Conservation (phyloP, 2,329 filamentous ascomycete genomes). For the Exophiala alcalophila region DNA sequence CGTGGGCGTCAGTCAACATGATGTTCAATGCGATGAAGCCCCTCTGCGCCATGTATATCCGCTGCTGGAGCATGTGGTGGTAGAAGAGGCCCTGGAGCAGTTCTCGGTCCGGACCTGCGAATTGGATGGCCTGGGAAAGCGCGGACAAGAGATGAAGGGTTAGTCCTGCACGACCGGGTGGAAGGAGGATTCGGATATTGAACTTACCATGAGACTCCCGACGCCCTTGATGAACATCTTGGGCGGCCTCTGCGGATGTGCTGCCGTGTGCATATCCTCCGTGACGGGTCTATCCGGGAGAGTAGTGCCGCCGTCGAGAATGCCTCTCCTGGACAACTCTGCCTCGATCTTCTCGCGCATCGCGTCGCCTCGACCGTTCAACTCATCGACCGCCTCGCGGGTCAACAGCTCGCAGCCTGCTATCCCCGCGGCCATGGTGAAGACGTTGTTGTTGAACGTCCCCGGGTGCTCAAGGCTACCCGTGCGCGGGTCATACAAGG, state of each 20-base stretch:
- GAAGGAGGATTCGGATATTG: too few species aligned
- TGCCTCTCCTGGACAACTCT: constrained; percentile 18
- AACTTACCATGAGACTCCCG: constrained; percentile 35
- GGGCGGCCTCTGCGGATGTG: constrained; percentile 21
- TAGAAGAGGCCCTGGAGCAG: constrained; percentile 32
- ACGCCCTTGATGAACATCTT: constrained; percentile 34
- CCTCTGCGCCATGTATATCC: constrained; percentile 34
- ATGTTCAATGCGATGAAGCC: constrained; percentile 36
- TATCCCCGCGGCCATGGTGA: constrained; percentile 58
- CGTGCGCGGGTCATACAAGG: constrained; percentile 51
- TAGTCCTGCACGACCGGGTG: too few species aligned
- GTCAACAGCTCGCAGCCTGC: constrained; percentile 35
- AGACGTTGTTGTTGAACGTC: constrained; percentile 66
- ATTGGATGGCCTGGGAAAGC: too few species aligned
- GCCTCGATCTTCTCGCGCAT: constrained; percentile 28
- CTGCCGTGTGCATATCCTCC: constrained; percentile 11
- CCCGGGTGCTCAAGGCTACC: constrained; percentile 55
- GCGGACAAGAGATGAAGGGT: too few species aligned
- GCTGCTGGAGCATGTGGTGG: constrained; percentile 33
- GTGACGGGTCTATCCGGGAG: constrained; percentile 10
- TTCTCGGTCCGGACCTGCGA: constrained; percentile 25
- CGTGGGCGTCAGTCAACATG: constrained; percentile 29
- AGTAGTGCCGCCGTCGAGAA: constrained; percentile 4
- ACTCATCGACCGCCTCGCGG: constrained; percentile 20
- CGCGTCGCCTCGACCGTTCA: constrained; percentile 33